These are phyloP conservation scores for Annona squamosa DNA, from an alignment of 164 flowering plant genomes.

Conservation along the genomic window DNA sequence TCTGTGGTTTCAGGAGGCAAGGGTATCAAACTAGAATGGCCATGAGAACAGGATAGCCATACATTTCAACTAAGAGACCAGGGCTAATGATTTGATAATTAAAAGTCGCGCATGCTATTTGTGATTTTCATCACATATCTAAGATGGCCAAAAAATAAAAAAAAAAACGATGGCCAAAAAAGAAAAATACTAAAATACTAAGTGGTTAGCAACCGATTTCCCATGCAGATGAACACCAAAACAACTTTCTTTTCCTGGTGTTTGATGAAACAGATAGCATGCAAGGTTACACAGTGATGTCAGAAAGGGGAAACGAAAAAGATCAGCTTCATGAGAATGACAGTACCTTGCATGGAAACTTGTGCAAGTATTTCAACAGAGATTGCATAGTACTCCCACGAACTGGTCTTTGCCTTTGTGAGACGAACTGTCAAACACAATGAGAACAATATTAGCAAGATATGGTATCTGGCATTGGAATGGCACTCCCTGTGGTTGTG, in stretches of 20 bases:
- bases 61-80: not conserved
- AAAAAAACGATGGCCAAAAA: no score
- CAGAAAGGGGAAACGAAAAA: conserved; percentile 5
- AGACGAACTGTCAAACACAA: conserved; percentile 50
- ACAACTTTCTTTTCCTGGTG: not conserved
- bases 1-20: not conserved
- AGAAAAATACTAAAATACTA: no score
- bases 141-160: no score
- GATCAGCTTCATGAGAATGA: conserved; percentile 15
- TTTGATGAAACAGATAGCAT: not conserved
- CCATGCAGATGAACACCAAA: not conserved
- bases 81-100: not conserved
- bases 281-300: not conserved
- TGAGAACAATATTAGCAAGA: not conserved
- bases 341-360: conserved; percentile 76
- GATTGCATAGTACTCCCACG: conserved; percentile 63
- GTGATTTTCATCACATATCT: no score
- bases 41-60: not conserved
- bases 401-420: conserved; percentile 76
- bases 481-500: no score
- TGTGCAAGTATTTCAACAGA: conserved; percentile 57
- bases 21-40: not conserved
- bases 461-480: no score
- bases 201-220: no score
- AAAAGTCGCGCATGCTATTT: not conserved